These are phyloP conservation scores for Testicularia cyperi DNA, from an alignment of 1,284 basidiomycete genomes.

Conservation along the genomic window DNA sequence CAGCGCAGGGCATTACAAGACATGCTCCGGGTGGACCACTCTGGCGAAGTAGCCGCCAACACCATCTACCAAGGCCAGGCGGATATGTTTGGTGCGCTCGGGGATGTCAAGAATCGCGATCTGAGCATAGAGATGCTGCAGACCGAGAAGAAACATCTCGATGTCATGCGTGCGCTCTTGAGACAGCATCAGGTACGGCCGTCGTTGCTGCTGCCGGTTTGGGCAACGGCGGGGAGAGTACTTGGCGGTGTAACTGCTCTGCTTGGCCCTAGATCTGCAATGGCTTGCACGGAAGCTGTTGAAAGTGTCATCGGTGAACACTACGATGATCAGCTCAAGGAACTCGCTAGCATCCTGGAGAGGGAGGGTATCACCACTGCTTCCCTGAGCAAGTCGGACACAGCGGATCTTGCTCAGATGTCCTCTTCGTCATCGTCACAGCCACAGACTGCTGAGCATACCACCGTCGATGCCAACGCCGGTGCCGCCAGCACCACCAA, in stretches of 20 bases:
- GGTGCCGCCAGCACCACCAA: too few species aligned
- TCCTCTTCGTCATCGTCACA: too few species aligned
- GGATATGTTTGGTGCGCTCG: slow-evolving; percentile 47
- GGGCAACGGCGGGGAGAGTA: slow-evolving; percentile 80
- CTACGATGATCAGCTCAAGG: slow-evolving; percentile 72
- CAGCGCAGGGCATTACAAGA: slow-evolving; percentile 41
- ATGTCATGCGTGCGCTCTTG: slow-evolving; percentile 80
- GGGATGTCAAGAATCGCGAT: slow-evolving; percentile 39
- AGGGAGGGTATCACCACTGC: slow-evolving; percentile 7
- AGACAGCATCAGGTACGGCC: slow-evolving; percentile 81
- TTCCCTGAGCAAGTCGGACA: too few species aligned
- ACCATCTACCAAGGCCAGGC: slow-evolving; percentile 59
- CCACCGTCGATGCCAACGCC: not conserved
- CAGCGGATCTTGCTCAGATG: too few species aligned
- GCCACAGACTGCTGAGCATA: not conserved
- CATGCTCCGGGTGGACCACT: slow-evolving; percentile 58
- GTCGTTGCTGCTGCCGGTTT: slow-evolving; percentile 78
- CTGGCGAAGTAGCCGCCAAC: slow-evolving; percentile 58
- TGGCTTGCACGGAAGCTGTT: slow-evolving; percentile 97
- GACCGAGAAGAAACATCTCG: slow-evolving; percentile 87
- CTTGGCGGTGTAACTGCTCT: slow-evolving; percentile 82
- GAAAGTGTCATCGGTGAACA: slow-evolving; percentile 97
- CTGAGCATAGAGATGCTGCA: slow-evolving; percentile 89
- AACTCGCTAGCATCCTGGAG: slow-evolving; percentile 30
- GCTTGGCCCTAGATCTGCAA: slow-evolving; percentile 87